A percentile compares a stretch with the other conserved stretches of the same genome.
Evolutionary conservation across 306 rosid genomes (phyloP).

Genomic region (Gleditsia sinensis): DNA sequence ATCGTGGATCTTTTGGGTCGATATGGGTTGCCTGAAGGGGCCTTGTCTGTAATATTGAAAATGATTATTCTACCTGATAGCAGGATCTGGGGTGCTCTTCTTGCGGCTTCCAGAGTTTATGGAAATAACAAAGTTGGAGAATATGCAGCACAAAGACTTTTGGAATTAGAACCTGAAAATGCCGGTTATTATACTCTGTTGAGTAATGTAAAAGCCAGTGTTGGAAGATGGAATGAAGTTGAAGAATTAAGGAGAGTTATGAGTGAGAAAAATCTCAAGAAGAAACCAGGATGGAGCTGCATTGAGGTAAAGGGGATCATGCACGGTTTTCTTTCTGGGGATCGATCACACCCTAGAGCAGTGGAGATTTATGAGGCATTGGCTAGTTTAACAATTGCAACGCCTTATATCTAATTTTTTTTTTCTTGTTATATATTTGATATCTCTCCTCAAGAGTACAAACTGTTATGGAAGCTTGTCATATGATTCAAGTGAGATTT

Average conservation of each 20-base stretch:
- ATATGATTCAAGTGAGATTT: neutral
- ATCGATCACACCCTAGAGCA: constrained; percentile 44
- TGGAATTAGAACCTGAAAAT: constrained; percentile 62
- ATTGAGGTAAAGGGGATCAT: constrained; percentile 44
- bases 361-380: constrained; percentile 41
- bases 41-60: constrained; percentile 49
- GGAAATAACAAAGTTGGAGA: constrained; percentile 43
- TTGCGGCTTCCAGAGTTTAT: constrained; percentile 56
- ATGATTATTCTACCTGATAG: constrained; percentile 48
- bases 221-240: constrained; percentile 58
- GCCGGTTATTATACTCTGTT: constrained; percentile 54
- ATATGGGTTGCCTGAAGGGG: constrained; percentile 55
- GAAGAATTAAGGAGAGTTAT: constrained; percentile 54
- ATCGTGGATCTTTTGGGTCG: constrained; percentile 63
- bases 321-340: constrained; percentile 56
- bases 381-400: constrained; percentile 30
- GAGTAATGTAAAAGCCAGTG: constrained; percentile 62
- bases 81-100: constrained; percentile 70
- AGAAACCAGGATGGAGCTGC: constrained; percentile 70
- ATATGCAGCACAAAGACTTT: constrained; percentile 54
- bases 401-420: neutral
- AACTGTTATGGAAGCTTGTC: neutral
- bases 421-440: neutral
- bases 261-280: constrained; percentile 54
- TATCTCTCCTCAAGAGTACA: neutral